These are phyloP conservation scores for Rutidosis leptorrhynchoides DNA, from an alignment of 129 eudicot species.

Conservation along the genomic window DNA sequence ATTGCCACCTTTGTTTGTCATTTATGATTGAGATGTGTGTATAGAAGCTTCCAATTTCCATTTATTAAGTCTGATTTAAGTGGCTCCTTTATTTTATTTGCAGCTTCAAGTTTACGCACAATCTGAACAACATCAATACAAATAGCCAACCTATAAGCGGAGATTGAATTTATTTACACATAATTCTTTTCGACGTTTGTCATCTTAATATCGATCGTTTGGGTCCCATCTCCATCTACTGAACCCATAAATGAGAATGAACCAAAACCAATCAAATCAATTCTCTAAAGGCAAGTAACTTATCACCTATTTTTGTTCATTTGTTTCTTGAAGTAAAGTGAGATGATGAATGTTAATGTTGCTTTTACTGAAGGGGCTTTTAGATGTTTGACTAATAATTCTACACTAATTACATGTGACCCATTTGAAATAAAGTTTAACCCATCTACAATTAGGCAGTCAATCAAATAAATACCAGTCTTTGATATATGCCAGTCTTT, in stretches of 20 bases:
- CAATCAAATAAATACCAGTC: not conserved
- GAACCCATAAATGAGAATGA: too few species aligned
- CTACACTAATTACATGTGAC: not conserved
- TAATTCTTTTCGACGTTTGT: not conserved
- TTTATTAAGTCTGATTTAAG: slow-evolving; percentile 60
- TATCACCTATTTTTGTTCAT: too few species aligned
- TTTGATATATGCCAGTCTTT: too few species aligned
- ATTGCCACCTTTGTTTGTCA: slow-evolving; percentile 63
- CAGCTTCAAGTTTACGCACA: slow-evolving; percentile 69
- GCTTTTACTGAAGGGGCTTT: not conserved
- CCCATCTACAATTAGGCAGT: not conserved
- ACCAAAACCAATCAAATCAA: too few species aligned
- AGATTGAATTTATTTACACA: slow-evolving; percentile 5
- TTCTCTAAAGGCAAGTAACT: too few species aligned
- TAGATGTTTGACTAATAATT: slow-evolving; percentile 12
- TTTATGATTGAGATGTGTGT: slow-evolving; percentile 73
- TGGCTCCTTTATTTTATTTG: slow-evolving; percentile 72
- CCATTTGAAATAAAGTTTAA: not conserved
- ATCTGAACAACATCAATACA: slow-evolving; percentile 46
- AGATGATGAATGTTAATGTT: too few species aligned
- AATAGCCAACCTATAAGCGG: slow-evolving; percentile 11
- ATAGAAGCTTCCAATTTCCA: slow-evolving; percentile 93
- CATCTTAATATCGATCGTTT: slow-evolving; percentile 4
- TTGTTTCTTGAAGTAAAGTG: too few species aligned
- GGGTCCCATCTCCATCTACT: not conserved